Evolutionary conservation across 2,329 filamentous ascomycete genomes (phyloP), one percentile per base, ranked within the genome.

Genomic region (Ceratocystis cacaofunesta): DNA sequence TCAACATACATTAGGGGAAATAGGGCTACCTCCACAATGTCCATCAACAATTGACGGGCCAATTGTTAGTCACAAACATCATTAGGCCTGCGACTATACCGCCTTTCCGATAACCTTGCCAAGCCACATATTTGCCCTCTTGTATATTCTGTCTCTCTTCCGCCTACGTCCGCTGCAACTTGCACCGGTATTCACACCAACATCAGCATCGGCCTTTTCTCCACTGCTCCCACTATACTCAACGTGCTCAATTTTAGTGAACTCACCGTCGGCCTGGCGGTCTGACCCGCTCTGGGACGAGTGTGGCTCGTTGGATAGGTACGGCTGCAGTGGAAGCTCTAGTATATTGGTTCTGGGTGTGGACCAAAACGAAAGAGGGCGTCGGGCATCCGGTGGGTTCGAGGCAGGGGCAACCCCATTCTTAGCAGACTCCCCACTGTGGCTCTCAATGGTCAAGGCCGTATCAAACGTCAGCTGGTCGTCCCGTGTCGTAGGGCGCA

Each of bases 391-490:
- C 12, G 28, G 4, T 5, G 55, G 43, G 7, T n/a, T 22, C 30
- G 52, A 25, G 17, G 5, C 12, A 4, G 61, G 41, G 10, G 32
- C 46, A 22, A 48, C 44, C 12, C 65, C 65, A 28, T 66, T 66
- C 17, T n/a, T 8, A 28, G 36, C 65, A 17, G 60, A 57, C 36
- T 63, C 48, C 7, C 41, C 19, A 4, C 48, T 41, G 36, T 63
- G 55, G 22, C 30, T 22, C 32, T 67, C 63, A 41, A 68, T 52
- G 17, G 63, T 55, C 10, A 67, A 36, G 19, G 68, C 67, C 48
- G 65, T 52, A 41, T 63, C 62, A 66, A 69, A 69, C 22, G 60
- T 62, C 28, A 69, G 46, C 19, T 64, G 57, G 41, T 68, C 61
- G 22, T 66, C 61, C 7, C 67, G 65, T 36, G 66, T 63, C 41